phyloP scores from a whole-genome alignment of 2,329 filamentous ascomycete genomes.

The Geosmithia flava region DNA sequence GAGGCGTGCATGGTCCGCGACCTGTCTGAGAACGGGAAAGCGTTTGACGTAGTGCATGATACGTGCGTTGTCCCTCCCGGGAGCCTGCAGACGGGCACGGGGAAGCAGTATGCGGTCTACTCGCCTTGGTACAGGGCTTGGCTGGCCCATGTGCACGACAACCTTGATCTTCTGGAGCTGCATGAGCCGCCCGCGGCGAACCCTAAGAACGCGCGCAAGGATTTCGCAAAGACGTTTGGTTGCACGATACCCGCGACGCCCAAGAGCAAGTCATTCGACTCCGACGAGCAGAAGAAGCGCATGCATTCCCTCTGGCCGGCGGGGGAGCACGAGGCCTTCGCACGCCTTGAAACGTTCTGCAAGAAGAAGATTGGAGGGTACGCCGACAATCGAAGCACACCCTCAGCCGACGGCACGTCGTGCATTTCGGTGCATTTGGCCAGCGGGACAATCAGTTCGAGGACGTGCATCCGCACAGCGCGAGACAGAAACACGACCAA shows the following conservation, averaged over 20 bases:
- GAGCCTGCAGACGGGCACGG: constrained; percentile 48
- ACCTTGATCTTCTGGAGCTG: constrained; percentile 53
- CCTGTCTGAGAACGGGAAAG: constrained; percentile 50
- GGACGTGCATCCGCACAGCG: constrained; percentile 54
- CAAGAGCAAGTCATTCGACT: constrained; percentile 45
- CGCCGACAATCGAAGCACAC: constrained; percentile 51
- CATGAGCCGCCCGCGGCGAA: constrained; percentile 34
- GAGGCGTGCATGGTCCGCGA: constrained; percentile 55
- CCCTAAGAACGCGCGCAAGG: constrained; percentile 19
- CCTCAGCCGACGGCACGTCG: constrained; percentile 50
- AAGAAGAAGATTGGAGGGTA: constrained; percentile 51
- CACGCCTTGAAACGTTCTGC: constrained; percentile 55
- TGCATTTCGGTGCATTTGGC: constrained; percentile 61
- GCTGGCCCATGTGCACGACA: constrained; percentile 58
- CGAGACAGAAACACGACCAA: constrained; percentile 49
- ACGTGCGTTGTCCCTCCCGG: constrained; percentile 74
- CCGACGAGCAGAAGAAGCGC: constrained; percentile 41
- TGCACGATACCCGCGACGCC: constrained; percentile 48
- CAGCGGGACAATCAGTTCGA: constrained; percentile 53
- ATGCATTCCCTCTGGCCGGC: constrained; percentile 56
- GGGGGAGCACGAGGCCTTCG: constrained; percentile 59
- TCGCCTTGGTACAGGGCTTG: constrained; percentile 71
- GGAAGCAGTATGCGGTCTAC: constrained; percentile 76
- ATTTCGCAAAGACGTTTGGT: constrained; percentile 46
- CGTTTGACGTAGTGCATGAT: constrained; percentile 65